Evolutionary conservation across 306 rosid genomes (phyloP), one percentile per base, ranked within the genome.

Genomic region (Cicer bijugum): DNA sequence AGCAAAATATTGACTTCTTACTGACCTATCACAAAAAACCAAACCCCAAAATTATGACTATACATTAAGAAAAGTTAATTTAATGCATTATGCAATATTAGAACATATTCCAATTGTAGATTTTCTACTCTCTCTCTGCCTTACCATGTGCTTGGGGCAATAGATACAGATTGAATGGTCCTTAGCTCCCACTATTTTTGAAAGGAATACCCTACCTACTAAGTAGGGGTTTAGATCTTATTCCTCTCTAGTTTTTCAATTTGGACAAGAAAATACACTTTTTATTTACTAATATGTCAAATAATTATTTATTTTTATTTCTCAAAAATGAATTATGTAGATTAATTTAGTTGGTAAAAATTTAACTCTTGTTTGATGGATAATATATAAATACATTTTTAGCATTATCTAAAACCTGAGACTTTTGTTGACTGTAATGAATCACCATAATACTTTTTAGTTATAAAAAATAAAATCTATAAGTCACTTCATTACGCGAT

Each of bases 31-130:
- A 1, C 48, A 56, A 62, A 11, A 63, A 69, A 43, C 37, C 52
- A 70, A 75, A 43, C 39, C 65, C 58, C 71, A 15, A 15, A 58
- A 40, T 45, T 40, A 38, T 28, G 68, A 69, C 68, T 61, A 51
- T 42, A 48, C 15, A 68, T 83, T 16, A 57, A 73, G 84, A 9
- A 83, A 78, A 20, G 47, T 64, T 79, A 42, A 80, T 76, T 68
- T 38, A 80, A 51, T 69, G 35, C 72, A 71, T 16, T 44, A 9
- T 69, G 71, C 71, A 69, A 38, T 11, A 48, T 66, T 80, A 7
- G 14, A 52, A 62, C 46, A 20, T 62, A 62, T 74, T 79, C 79
- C n/a, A 67, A 42, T 64, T 83, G 2, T 51, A 67, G 77, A 45
- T 67, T 76, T 65, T 60, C 10, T 70, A 52, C 38, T 23, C 58